Evolutionary conservation across 306 rosid genomes (phyloP).

Genomic region (Cucurbita maxima): DNA sequence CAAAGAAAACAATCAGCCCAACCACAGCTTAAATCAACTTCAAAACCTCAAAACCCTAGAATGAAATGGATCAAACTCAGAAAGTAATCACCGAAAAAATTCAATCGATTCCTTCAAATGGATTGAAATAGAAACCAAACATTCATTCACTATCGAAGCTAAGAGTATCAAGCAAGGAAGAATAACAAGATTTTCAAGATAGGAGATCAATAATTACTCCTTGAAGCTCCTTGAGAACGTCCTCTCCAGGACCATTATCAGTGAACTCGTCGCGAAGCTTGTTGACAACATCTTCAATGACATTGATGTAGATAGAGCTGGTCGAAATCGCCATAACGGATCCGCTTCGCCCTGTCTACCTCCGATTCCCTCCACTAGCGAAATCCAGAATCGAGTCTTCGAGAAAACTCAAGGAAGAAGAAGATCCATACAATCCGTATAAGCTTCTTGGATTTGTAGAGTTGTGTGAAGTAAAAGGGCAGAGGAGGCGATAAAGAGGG

Average conservation of each 20-base stretch:
- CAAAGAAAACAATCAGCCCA: conserved; percentile 8
- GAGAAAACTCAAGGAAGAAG: neutral
- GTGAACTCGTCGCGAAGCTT: conserved; percentile 88
- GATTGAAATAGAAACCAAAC: neutral
- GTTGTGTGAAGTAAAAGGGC: conserved; percentile 8
- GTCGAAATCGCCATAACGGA: conserved; percentile 53
- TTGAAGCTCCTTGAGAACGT: conserved; percentile 95
- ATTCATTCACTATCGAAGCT: neutral
- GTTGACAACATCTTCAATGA: conserved; percentile 84
- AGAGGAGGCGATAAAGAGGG: neutral
- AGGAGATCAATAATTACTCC: conserved; percentile 43
- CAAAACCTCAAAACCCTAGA: conserved; percentile 13
- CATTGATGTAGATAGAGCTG: conserved; percentile 75
- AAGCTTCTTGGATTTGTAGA: neutral
- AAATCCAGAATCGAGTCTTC: neutral
- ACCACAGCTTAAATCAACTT: conserved; percentile 7
- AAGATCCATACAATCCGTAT: conserved; percentile 10
- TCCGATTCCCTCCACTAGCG: conserved; percentile 3
- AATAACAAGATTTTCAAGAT: neutral
- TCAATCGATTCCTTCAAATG: neutral
- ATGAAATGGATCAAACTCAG: conserved; percentile 43
- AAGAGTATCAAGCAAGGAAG: neutral
- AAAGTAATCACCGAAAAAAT: conserved; percentile 10
- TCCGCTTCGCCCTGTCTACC: conserved; percentile 9
- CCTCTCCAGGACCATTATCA: conserved; percentile 76